Conservation (phyloP, 768 basidiomycete species). For the Cyathus striatus region DNA sequence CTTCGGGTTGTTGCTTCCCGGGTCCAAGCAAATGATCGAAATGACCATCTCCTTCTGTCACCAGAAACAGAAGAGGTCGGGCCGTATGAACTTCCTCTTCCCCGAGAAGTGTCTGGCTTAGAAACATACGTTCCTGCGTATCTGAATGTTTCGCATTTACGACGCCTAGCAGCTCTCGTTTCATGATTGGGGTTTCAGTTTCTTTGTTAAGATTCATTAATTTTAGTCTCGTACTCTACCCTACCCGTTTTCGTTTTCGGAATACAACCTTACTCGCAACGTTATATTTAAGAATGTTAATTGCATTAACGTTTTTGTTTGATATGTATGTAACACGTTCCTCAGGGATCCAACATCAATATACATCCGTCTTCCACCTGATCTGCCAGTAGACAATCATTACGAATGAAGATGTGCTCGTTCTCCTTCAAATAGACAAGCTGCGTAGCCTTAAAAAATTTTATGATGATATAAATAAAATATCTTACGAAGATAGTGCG, state of each 20-base stretch:
- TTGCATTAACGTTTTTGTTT: no score
- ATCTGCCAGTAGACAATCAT: slow-evolving; percentile 39
- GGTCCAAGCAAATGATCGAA: slow-evolving; percentile 93
- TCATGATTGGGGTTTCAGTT: no score
- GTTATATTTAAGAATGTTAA: slow-evolving; percentile 32
- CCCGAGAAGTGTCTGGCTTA: slow-evolving; percentile 90
- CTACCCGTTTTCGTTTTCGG: slow-evolving; percentile 36
- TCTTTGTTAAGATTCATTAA: no score
- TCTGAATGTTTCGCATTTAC: slow-evolving; percentile 83
- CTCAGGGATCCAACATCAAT: slow-evolving; percentile 13
- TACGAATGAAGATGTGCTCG: slow-evolving; percentile 28
- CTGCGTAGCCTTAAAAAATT: no score
- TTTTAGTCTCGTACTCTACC: no score
- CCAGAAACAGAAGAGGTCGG: slow-evolving; percentile 98
- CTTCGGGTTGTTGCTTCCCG: slow-evolving; percentile 93
- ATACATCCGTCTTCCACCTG: slow-evolving; percentile 52
- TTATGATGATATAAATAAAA: no score
- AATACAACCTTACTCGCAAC: slow-evolving; percentile 33
- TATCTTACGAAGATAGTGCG: no score
- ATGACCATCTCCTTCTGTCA: slow-evolving; percentile 91
- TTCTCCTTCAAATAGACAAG: slow-evolving; percentile 32
- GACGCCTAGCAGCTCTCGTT: slow-evolving; percentile 83
- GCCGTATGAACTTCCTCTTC: slow-evolving; percentile 88
- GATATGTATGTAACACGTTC: no score
- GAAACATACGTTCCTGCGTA: slow-evolving; percentile 96